These are phyloP conservation scores for Glebionis coronaria DNA, from an alignment of 129 eudicot species.

Conservation along the genomic window DNA sequence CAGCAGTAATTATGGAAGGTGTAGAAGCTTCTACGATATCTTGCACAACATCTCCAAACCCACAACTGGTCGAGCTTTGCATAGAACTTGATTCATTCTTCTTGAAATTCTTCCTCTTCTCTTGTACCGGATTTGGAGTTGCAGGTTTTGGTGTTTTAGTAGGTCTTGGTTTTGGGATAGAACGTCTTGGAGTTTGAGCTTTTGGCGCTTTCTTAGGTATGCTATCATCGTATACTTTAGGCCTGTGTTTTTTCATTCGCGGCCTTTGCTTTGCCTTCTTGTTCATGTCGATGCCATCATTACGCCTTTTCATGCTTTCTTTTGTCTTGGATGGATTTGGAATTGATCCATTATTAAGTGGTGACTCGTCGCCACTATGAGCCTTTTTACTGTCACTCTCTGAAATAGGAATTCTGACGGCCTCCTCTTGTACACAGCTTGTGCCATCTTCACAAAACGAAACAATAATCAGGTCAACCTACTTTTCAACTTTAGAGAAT, in stretches of 20 bases:
- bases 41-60: conserved; percentile 4
- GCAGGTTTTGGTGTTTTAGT: conserved; percentile 28
- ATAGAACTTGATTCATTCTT: conserved; percentile 5
- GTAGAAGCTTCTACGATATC: conserved; percentile 24
- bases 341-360: conserved; percentile 20
- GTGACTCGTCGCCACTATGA: conserved; percentile 19
- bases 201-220: conserved; percentile 39
- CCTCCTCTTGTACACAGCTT: conserved; percentile 28
- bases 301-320: conserved; percentile 36
- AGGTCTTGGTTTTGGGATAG: conserved; percentile 25
- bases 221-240: conserved; percentile 39
- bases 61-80: conserved; percentile 9
- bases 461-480: background rate
- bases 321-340: conserved; percentile 18
- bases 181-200: conserved; percentile 21
- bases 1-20: conserved; percentile 2
- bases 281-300: conserved; percentile 28
- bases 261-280: conserved; percentile 37
- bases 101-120: conserved; percentile 10
- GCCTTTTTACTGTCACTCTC: conserved; percentile 8
- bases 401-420: conserved; percentile 7
- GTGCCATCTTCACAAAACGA: conserved; percentile 28
- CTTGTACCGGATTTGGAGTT: conserved; percentile 31
- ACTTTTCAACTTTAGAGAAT: background rate
- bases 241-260: conserved; percentile 44